phyloP scores from a whole-genome alignment of 306 rosid species.

The Hippophae gyantsensis region DNA sequence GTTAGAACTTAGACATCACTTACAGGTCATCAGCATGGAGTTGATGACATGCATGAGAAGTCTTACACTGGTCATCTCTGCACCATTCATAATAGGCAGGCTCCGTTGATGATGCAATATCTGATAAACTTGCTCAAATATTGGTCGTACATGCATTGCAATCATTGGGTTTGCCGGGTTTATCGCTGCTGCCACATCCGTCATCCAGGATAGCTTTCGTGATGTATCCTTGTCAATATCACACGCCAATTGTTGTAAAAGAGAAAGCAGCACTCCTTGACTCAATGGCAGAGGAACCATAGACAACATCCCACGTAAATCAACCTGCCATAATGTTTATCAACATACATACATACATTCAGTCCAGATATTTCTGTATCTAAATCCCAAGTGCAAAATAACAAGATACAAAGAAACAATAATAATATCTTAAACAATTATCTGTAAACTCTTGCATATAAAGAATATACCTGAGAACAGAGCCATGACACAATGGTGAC shows the following conservation, averaged over 20 bases:
- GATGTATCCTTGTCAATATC: constrained; percentile 57
- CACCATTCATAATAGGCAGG: constrained; percentile 39
- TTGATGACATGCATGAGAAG: constrained; percentile 87
- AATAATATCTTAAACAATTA: too few relatives aligned
- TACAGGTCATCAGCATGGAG: constrained; percentile 83
- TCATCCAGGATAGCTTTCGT: constrained; percentile 75
- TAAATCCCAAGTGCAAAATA: too few relatives aligned
- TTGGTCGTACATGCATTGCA: constrained; percentile 60
- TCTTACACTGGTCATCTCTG: constrained; percentile 52
- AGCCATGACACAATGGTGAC: constrained; percentile 91
- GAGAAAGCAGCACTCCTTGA: constrained; percentile 94
- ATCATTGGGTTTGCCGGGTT: constrained; percentile 59
- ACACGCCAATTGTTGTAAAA: constrained; percentile 88
- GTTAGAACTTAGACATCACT: constrained; percentile 29
- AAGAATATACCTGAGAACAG: constrained; percentile 66
- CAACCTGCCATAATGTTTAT: constrained; percentile 41
- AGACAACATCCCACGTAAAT: constrained; percentile 53
- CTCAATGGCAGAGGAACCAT: constrained; percentile 76
- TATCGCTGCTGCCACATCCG: constrained; percentile 65
- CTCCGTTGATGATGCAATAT: constrained; percentile 84
- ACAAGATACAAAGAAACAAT: too few relatives aligned
- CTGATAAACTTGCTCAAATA: constrained; percentile 90
- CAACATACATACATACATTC: too few relatives aligned
- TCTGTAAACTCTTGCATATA: too few relatives aligned
- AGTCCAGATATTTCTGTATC: too few relatives aligned